phyloP scores from a whole-genome alignment of 257 asterid species.

The Solanum lignicaule region DNA sequence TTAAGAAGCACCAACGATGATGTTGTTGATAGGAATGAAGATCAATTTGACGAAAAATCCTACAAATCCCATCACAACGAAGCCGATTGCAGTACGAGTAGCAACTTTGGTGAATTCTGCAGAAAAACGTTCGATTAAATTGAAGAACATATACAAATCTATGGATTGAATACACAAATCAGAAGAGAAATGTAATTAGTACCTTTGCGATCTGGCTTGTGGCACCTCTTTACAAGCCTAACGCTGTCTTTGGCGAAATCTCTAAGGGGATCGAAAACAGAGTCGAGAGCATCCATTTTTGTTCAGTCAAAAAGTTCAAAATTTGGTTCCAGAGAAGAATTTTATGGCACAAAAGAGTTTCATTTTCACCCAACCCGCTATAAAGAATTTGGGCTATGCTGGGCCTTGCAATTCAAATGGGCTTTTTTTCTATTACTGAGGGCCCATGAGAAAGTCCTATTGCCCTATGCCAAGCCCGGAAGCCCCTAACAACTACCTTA shows the following conservation, averaged over 20 bases:
- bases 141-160: neutral
- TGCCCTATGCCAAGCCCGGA: neutral
- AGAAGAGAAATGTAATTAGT: neutral
- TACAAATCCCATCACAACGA: constrained; percentile 26
- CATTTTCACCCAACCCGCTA: neutral
- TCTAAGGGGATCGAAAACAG: constrained; percentile 22
- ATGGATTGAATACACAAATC: neutral
- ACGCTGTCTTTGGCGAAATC: constrained; percentile 22
- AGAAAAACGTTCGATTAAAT: neutral
- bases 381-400: neutral
- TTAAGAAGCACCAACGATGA: constrained; percentile 21
- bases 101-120: constrained; percentile 27
- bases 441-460: neutral
- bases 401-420: neutral
- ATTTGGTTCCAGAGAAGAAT: neutral
- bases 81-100: constrained; percentile 20
- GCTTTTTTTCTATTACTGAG: neutral
- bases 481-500: neutral
- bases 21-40: constrained; percentile 25
- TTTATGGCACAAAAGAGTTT: neutral
- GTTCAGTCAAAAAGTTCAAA: neutral
- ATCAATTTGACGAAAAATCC: constrained; percentile 24
- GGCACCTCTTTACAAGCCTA: constrained; percentile 21
- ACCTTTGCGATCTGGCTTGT: constrained; percentile 27
- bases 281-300: constrained; percentile 17